These are phyloP conservation scores for Fusarium mundagurra DNA, from an alignment of 2,329 filamentous ascomycete genomes.

Conservation along the genomic window DNA sequence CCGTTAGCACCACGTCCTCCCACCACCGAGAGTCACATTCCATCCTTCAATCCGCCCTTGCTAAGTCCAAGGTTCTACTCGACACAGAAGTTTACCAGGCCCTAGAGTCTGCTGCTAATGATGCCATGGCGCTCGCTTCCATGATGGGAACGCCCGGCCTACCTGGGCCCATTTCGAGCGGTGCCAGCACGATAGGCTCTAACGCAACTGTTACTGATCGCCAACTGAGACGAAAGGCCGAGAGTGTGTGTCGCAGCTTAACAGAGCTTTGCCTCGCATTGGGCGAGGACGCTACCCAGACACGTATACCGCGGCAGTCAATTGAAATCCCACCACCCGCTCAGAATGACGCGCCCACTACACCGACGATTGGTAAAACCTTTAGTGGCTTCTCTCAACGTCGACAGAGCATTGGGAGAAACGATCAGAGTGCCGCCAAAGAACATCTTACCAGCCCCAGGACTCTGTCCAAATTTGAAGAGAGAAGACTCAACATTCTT, in stretches of 20 bases:
- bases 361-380: constrained; percentile 58
- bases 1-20: constrained; percentile 53
- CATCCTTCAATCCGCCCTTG: constrained; percentile 80
- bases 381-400: constrained; percentile 51
- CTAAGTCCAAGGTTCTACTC: constrained; percentile 78
- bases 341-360: constrained; percentile 47
- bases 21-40: constrained; percentile 72
- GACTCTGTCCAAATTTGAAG: constrained; percentile 62
- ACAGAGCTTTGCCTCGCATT: constrained; percentile 92
- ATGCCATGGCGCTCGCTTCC: constrained; percentile 81
- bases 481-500: constrained; percentile 61
- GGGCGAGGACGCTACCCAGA: constrained; percentile 64
- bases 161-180: constrained; percentile 73
- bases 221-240: constrained; percentile 87
- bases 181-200: constrained; percentile 69
- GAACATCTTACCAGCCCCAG: constrained; percentile 56
- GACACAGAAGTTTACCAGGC: constrained; percentile 78
- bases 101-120: constrained; percentile 81
- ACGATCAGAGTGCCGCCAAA: constrained; percentile 52
- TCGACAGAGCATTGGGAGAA: constrained; percentile 51
- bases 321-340: constrained; percentile 20
- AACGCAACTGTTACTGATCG: constrained; percentile 74
- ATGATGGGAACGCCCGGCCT: constrained; percentile 80
- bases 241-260: constrained; percentile 90
- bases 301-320: constrained; percentile 44